Base-by-base conservation (phyloP, 2,329 filamentous ascomycete genomes). In the Penicillium sp. region DNA sequence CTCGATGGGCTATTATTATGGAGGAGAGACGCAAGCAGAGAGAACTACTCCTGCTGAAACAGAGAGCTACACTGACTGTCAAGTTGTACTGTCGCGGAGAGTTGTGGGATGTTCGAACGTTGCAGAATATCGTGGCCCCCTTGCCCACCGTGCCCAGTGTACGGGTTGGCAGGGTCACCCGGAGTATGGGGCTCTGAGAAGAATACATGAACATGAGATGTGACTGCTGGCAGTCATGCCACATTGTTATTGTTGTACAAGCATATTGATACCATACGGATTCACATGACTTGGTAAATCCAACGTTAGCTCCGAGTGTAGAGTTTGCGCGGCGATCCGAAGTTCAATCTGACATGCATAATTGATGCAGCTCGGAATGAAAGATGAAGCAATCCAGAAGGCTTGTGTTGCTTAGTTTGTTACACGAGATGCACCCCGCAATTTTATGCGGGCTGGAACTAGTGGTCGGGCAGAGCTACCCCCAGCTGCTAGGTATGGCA, bases 1-100 rank as follows among this genome's bases (percentile, higher is more conserved):
- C 45, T 8, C 38, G 38, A 7, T 59, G 57, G 57, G 50, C 45
- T 4, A 9, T 46, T 11, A 59, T 59, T 14, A 55, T 49, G 42
- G 43, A 46, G 6, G 57, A 59, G 24, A 28, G 57, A 27, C 27
- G 44, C 3, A 35, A 45, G 11, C 54, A 59, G 29, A 42, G 55
- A n/a, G 51, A 52, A 18, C 23, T 35, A 9, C 22, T 52, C 1
- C 31, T 47, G 28, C 11, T 47, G 1, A 52, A 41, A 24, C 40
- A 46, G 13, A 31, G 34, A 8, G 41, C 42, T 5, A 54, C 43
- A 1, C 26, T 54, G 11, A 54, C 47, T 2, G 47, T 56, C 0
- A 45, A 47, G 20, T 18, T 56, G n/a, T 56, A 56, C 42, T 54
- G 47, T 28, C 13, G 45, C 5, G 54, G 54, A 3, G 43, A 54